Conservation (phyloP, 2,329 filamentous ascomycete species). For the Epichloe sibirici region DNA sequence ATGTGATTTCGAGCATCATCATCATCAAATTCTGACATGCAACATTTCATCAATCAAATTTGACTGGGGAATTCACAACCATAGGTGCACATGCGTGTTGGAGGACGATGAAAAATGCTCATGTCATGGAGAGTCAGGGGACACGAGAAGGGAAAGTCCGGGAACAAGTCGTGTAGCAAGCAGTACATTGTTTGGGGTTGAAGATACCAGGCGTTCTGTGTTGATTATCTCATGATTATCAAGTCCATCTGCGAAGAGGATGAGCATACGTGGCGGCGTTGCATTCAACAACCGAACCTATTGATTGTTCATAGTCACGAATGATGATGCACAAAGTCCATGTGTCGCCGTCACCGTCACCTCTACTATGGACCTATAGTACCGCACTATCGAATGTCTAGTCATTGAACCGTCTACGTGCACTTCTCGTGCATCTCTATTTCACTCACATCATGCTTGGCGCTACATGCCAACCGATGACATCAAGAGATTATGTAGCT, state of each 20-base stretch:
- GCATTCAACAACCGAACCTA: background rate
- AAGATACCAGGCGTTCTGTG: constrained; percentile 3
- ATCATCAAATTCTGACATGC: too few species aligned
- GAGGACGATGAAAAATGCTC: too few species aligned
- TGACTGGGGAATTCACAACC: too few species aligned
- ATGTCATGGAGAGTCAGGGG: background rate
- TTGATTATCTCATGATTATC: background rate
- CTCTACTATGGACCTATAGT: too few species aligned
- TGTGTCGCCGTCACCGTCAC: too few species aligned
- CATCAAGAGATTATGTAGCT: too few species aligned
- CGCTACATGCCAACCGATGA: too few species aligned
- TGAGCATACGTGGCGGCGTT: background rate
- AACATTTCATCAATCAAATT: too few species aligned
- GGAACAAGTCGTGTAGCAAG: background rate
- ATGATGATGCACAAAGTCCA: background rate
- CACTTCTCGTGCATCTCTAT: too few species aligned
- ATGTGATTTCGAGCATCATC: constrained; percentile 23
- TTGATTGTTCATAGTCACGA: background rate
- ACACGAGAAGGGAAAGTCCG: background rate
- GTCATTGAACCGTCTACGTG: too few species aligned
- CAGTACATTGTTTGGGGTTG: background rate
- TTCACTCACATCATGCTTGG: too few species aligned
- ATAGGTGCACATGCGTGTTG: background rate
- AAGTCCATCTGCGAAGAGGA: background rate
- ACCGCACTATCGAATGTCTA: too few species aligned